Percentiles rank a stretch among this genome's conserved stretches.
phyloP scores from a whole-genome alignment of 1,284 basidiomycete genomes.

The Tremellales sp. region DNA sequence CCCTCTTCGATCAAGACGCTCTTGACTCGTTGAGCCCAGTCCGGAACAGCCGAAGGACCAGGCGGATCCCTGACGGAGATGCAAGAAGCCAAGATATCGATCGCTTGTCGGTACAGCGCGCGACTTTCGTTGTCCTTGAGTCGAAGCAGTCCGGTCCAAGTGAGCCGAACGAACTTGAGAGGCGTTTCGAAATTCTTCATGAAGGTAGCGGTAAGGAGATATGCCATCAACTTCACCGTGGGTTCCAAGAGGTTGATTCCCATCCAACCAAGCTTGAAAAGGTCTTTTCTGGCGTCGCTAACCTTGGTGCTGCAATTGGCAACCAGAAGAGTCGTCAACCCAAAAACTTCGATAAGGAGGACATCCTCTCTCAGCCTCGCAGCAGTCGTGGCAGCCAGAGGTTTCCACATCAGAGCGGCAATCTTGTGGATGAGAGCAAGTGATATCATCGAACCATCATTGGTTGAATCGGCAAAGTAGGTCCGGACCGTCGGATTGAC shows the following conservation, averaged over 20 bases:
- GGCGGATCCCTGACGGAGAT: conserved; percentile 59
- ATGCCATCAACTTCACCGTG: conserved; percentile 91
- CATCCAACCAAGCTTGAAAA: conserved; percentile 94
- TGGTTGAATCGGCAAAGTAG: conserved; percentile 55
- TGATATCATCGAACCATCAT: conserved; percentile 40
- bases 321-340: conserved; percentile 85
- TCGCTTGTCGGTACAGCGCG: conserved; percentile 74
- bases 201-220: conserved; percentile 90
- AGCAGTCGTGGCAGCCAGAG: conserved; percentile 28
- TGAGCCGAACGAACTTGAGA: conserved; percentile 87
- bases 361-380: conserved; percentile 42
- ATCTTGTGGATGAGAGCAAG: conserved; percentile 33
- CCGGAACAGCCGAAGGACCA: conserved; percentile 58
- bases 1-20: conserved; percentile 88
- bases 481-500: conserved; percentile 85
- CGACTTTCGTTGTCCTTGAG: conserved; percentile 72
- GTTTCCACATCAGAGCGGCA: conserved; percentile 43
- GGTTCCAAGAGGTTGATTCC: conserved; percentile 63
- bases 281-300: conserved; percentile 80
- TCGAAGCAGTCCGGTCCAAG: conserved; percentile 89
- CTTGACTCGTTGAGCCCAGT: conserved; percentile 88
- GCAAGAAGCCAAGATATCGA: conserved; percentile 88
- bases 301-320: conserved; percentile 75
- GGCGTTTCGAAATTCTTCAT: conserved; percentile 88
- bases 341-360: conserved; percentile 85